phyloP scores from a whole-genome alignment of 805 yeast genomes.

The Yarrowia bubula region DNA sequence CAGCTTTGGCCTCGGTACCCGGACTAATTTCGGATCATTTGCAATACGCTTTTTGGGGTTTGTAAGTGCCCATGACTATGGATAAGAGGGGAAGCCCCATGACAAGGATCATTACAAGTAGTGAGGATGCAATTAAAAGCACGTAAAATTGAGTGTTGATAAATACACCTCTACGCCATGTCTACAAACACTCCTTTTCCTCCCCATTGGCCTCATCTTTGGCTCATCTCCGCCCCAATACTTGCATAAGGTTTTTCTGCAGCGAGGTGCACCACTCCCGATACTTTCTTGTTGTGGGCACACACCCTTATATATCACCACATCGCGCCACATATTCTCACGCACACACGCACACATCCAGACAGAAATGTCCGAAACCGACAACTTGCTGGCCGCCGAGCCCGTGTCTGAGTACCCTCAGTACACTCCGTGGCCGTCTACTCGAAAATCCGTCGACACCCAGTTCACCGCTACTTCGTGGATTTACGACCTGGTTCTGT shows the following conservation, averaged over 20 bases:
- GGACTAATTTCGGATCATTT: constrained; percentile 23
- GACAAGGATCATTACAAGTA: not conserved
- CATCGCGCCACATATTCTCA: not conserved
- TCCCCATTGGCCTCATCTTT: not conserved
- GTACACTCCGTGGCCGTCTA: constrained; percentile 23
- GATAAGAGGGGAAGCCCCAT: not conserved
- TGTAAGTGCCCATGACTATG: not conserved
- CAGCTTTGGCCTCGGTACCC: not conserved
- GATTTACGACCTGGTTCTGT: constrained; percentile 41
- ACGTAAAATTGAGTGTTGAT: no score
- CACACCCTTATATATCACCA: constrained; percentile 5
- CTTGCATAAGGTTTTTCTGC: not conserved
- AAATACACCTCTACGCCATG: no score
- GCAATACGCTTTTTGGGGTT: constrained; percentile 11
- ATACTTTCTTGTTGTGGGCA: not conserved
- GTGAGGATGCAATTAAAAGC: not conserved
- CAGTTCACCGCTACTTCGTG: constrained; percentile 31
- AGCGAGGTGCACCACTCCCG: constrained; percentile 21
- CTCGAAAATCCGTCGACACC: constrained; percentile 29
- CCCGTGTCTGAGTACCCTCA: constrained; percentile 25
- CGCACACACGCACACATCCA: not conserved
- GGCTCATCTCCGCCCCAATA: constrained; percentile 5
- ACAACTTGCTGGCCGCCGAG: constrained; percentile 14
- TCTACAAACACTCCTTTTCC: not conserved
- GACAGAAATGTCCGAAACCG: constrained; percentile 19